phyloP scores from a whole-genome alignment of 2,329 filamentous ascomycete species.

The Apiospora rasikravindrae region DNA sequence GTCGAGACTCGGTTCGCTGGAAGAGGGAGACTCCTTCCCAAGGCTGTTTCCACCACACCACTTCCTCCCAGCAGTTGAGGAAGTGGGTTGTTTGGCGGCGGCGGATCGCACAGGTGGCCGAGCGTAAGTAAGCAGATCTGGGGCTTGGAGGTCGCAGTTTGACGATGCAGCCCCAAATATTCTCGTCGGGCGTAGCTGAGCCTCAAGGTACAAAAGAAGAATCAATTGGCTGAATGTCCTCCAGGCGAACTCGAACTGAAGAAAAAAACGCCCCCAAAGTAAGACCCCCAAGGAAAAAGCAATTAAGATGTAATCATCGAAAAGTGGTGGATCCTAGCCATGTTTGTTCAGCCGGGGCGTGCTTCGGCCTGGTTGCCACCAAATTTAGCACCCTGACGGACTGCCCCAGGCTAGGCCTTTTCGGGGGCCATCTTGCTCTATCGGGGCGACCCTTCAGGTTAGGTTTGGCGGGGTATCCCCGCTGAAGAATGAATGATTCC shows the following conservation, averaged over 20 bases:
- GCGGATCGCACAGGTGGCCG: not conserved
- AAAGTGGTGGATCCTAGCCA: not conserved
- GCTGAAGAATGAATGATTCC: not conserved
- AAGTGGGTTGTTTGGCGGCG: not conserved
- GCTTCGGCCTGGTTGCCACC: not conserved
- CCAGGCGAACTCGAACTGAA: not conserved
- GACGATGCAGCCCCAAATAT: not conserved
- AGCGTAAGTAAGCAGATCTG: not conserved
- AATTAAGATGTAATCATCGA: not conserved
- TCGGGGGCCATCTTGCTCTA: not conserved
- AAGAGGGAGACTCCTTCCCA: not conserved
- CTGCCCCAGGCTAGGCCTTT: not conserved
- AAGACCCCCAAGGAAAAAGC: not conserved
- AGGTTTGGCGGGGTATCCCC: not conserved
- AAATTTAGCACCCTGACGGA: constrained; percentile 1
- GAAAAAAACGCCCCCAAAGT: not conserved
- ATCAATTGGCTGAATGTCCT: not conserved
- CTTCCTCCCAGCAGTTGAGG: not conserved
- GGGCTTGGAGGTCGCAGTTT: not conserved
- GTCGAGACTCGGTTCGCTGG: not conserved
- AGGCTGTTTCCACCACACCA: not conserved
- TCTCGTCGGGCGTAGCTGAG: not conserved
- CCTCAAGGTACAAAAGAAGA: not conserved
- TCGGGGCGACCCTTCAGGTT: not conserved
- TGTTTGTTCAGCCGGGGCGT: not conserved